Evolutionary conservation across 306 rosid species (phyloP).

Genomic region (Calophaca sinica): DNA sequence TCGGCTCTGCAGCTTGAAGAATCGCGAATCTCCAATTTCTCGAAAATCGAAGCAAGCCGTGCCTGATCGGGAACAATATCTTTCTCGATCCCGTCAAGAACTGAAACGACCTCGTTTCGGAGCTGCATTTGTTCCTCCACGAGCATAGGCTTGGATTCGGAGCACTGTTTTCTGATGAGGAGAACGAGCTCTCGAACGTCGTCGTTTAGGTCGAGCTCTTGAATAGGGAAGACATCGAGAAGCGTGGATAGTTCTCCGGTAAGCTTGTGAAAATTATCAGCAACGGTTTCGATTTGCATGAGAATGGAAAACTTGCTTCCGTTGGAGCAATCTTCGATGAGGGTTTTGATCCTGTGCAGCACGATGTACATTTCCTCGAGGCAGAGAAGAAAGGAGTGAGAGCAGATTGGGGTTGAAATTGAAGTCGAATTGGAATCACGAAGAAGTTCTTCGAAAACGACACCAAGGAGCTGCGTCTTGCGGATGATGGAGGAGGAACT

Average conservation of each 20-base stretch:
- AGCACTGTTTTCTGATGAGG: constrained; percentile 68
- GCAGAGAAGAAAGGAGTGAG: constrained; percentile 65
- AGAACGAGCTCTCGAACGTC: constrained; percentile 72
- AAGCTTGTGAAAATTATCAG: constrained; percentile 69
- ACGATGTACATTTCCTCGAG: constrained; percentile 80
- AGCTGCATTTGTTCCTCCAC: constrained; percentile 58
- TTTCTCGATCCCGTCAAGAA: constrained; percentile 67
- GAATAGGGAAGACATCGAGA: constrained; percentile 74
- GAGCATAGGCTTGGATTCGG: constrained; percentile 43
- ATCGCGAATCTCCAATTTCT: constrained; percentile 59
- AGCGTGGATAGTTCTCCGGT: constrained; percentile 72
- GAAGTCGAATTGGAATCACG: not conserved
- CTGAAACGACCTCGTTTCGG: constrained; percentile 51
- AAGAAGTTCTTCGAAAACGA: constrained; percentile 69
- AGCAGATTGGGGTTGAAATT: not conserved
- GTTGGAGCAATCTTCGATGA: constrained; percentile 68
- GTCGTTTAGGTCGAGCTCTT: constrained; percentile 59
- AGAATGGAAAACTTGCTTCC: constrained; percentile 75
- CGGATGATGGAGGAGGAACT: constrained; percentile 59
- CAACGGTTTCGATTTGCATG: constrained; percentile 59
- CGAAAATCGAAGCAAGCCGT: constrained; percentile 57
- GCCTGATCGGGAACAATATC: constrained; percentile 73
- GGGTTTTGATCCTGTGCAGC: constrained; percentile 69
- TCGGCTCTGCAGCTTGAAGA: constrained; percentile 76
- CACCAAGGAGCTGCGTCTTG: constrained; percentile 61